phyloP scores from a whole-genome alignment of 2,329 filamentous ascomycete genomes.

The Stachybotrys chartarum region DNA sequence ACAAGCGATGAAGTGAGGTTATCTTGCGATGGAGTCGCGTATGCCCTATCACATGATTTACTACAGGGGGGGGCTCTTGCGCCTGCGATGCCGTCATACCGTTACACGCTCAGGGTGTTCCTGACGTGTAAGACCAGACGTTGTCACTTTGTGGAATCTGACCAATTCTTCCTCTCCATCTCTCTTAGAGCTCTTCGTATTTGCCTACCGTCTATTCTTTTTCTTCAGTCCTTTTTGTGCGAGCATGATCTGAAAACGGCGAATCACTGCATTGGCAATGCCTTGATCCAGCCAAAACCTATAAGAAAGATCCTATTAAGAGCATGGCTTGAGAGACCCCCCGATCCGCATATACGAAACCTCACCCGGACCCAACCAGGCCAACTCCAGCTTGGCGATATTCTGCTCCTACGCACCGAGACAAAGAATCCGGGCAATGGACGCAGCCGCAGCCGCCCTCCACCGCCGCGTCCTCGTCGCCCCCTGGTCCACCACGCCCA shows the following conservation, averaged over 20 bases:
- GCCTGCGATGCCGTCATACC: background rate
- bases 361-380: background rate
- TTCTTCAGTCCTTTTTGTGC: background rate
- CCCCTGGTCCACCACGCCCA: constrained; percentile 36
- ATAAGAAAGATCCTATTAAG: background rate
- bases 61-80: no score
- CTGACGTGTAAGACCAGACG: background rate
- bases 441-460: background rate
- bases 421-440: background rate
- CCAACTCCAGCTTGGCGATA: no score
- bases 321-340: background rate
- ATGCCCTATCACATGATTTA: background rate
- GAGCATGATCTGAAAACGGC: background rate
- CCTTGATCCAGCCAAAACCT: background rate
- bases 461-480: constrained; percentile 21
- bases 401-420: no score
- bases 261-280: background rate
- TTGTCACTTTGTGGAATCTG: no score
- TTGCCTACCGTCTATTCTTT: background rate
- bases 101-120: background rate
- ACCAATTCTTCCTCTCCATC: background rate
- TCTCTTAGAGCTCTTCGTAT: background rate
- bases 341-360: background rate
- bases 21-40: no score
- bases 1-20: no score